Percentiles rank a stretch among this genome's conserved stretches.
These are phyloP conservation scores for Daedalea quercina DNA, from an alignment of 768 basidiomycete genomes.

Conservation along the genomic window DNA sequence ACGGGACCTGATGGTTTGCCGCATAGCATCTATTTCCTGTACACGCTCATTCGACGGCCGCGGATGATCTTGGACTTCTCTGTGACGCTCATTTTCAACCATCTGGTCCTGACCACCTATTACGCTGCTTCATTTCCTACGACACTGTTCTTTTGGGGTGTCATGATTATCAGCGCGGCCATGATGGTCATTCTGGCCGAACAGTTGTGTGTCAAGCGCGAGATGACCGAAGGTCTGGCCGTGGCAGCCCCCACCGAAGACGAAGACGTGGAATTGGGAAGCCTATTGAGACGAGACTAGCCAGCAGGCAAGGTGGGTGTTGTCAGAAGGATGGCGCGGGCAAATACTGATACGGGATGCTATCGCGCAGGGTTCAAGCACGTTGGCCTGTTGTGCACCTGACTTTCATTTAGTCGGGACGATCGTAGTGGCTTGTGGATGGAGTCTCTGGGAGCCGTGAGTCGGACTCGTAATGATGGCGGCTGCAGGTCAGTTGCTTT, in stretches of 20 bases:
- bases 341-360: background rate
- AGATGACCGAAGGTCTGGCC: constrained; percentile 80
- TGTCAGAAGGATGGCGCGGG: background rate
- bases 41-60: constrained; percentile 81
- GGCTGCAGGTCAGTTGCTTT: too few species aligned
- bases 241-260: constrained; percentile 34
- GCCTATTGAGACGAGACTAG: constrained; percentile 40
- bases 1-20: constrained; percentile 6
- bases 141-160: constrained; percentile 88
- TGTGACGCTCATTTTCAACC: constrained; percentile 84
- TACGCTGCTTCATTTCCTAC: constrained; percentile 79
- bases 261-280: constrained; percentile 52
- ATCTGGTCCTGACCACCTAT: constrained; percentile 91
- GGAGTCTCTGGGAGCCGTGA: background rate
- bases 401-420: background rate
- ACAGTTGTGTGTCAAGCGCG: constrained; percentile 84
- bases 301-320: background rate
- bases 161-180: constrained; percentile 65
- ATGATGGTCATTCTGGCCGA: constrained; percentile 78
- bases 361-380: background rate
- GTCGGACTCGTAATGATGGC: too few species aligned
- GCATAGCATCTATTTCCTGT: constrained; percentile 70
- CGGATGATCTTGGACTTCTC: constrained; percentile 94
- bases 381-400: background rate
- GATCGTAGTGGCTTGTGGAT: background rate